phyloP scores from a whole-genome alignment of 768 basidiomycete species.

The Psilocybe cyanescens region DNA sequence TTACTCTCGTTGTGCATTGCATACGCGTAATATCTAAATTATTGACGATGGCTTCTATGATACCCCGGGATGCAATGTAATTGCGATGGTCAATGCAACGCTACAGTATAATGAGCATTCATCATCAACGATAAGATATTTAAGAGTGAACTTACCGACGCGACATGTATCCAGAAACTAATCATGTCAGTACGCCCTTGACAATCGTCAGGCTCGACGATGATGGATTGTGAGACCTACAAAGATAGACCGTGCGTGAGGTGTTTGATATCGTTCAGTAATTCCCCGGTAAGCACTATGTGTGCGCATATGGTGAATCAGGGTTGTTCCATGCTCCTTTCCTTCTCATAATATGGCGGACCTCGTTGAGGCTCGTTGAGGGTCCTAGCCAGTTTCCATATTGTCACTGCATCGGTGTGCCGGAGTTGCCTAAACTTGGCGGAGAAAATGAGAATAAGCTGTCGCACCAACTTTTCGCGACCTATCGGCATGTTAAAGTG shows the following conservation, averaged over 20 bases:
- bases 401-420: constrained; percentile 44
- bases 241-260: constrained; percentile 40
- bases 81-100: constrained; percentile 49
- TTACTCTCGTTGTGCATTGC: not conserved
- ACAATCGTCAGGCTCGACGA: constrained; percentile 25
- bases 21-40: constrained; percentile 39
- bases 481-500: constrained; percentile 26
- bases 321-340: no score
- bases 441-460: constrained; percentile 44
- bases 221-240: constrained; percentile 40
- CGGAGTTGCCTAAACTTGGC: constrained; percentile 41
- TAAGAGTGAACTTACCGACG: constrained; percentile 35
- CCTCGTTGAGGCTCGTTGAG: constrained; percentile 27
- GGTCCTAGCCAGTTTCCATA: constrained; percentile 34
- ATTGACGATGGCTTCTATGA: constrained; percentile 43
- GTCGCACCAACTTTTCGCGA: constrained; percentile 46
- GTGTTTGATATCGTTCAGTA: constrained; percentile 24
- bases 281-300: not conserved
- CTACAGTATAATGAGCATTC: constrained; percentile 26
- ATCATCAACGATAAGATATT: not conserved
- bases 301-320: no score
- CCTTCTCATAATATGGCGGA: constrained; percentile 6
- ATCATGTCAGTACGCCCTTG: constrained; percentile 32
- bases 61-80: constrained; percentile 44
- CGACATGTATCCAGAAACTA: constrained; percentile 49